Percentiles rank a stretch among this genome's conserved stretches.
Evolutionary conservation across 1,139 yeast species (phyloP).

Genomic region (Arxiozyma slooffiae): DNA sequence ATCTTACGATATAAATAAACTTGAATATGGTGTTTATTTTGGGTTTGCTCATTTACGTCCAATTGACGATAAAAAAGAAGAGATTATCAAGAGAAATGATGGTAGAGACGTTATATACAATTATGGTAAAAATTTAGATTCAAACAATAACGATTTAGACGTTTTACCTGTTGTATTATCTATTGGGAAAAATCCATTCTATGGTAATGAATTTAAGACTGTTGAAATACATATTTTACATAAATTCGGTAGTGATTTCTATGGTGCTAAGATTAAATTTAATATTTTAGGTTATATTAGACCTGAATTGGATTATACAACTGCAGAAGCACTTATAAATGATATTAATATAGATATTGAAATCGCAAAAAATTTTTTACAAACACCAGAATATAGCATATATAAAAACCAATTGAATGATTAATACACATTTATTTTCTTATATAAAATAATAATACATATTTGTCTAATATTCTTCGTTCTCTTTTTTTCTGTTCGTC

Average conservation of each 20-base stretch:
- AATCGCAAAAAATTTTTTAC: constrained; percentile 39
- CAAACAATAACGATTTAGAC: constrained; percentile 33
- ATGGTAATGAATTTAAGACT: constrained; percentile 52
- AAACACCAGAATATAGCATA: constrained; percentile 8
- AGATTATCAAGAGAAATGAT: constrained; percentile 24
- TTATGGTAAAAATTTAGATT: constrained; percentile 45
- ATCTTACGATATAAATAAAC: constrained; percentile 33
- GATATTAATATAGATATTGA: constrained; percentile 77
- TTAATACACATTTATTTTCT: background rate
- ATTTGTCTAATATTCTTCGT: no score
- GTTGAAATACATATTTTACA: constrained; percentile 85
- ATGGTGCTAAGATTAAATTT: constrained; percentile 68
- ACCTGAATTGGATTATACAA: constrained; percentile 80
- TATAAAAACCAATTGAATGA: constrained; percentile 8
- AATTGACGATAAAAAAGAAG: constrained; percentile 11
- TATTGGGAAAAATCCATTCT: constrained; percentile 93
- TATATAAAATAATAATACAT: no score
- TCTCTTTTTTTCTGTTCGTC: no score
- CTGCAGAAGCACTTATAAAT: constrained; percentile 73
- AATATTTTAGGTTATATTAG: constrained; percentile 79
- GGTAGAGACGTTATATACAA: constrained; percentile 45
- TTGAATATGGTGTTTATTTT: constrained; percentile 81
- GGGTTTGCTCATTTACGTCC: constrained; percentile 53
- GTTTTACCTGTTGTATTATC: constrained; percentile 85
- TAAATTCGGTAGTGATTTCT: constrained; percentile 56